Evolutionary conservation across 441 rosid genomes (phyloP), one percentile per base, ranked within the genome.

Genomic region (Adansonia grandidieri): DNA sequence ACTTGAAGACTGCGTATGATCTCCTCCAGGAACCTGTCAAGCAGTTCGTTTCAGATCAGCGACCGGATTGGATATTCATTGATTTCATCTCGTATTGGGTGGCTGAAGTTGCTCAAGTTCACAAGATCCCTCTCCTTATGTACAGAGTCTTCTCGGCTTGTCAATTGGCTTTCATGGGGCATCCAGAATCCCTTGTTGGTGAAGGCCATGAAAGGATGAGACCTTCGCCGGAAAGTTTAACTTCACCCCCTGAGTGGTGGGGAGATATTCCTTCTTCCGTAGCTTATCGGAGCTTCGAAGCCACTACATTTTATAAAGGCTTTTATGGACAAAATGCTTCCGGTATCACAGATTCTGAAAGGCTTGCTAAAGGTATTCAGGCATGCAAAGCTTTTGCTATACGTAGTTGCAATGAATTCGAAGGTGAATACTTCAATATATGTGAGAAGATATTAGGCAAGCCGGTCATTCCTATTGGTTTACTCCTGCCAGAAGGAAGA

Each of bases 391-490:
- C 75, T 54, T 15, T 78, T 57, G 77, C 83, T 4, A 15, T 80
- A n/a, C 78, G 88, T 3, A 79, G 83, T 65, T 80, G 86, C 61
- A 10, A n/a, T 4, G 84, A 83, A 65, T 76, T 13, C 9, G 83
- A 81, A 79, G 80, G 80, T 4, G 60, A 77, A 24, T 83, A 77
- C 74, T 14, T 85, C 6, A 42, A 65, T 2, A 37, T 77, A 14
- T 42, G 10, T 47, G 54, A 40, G 32, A 71, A 74, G 17, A 13
- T 79, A 4, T 14, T 32, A 0, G 58, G 64, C 6, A 77, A 67
- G 32, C 79, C 81, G 1, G 75, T 79, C 22, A 71, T 85, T 66
- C 84, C 86, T 6, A 42, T 66, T 0, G 86, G 86, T 20, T 67
- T 85, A 13, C 80, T 83, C 14, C 78, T 80, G 0, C 84, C 78